Conservation (phyloP, 805 yeast species). For the Metschnikowia koreensis region DNA sequence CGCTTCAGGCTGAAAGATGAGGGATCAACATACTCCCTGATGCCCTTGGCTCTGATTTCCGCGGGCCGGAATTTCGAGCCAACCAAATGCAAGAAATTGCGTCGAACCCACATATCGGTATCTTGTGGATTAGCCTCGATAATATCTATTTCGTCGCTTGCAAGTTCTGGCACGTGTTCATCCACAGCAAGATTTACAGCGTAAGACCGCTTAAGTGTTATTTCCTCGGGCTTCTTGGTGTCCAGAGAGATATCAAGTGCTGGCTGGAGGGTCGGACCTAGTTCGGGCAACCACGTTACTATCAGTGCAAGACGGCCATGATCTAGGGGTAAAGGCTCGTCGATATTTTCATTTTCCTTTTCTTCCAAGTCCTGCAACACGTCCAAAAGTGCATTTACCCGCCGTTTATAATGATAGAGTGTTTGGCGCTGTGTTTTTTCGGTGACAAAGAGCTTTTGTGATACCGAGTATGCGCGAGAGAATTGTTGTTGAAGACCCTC, state of each 20-base stretch:
- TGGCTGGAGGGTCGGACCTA: constrained; percentile 19
- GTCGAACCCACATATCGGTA: constrained; percentile 37
- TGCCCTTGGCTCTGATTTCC: constrained; percentile 22
- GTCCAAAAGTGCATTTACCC: constrained; percentile 38
- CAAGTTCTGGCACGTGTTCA: constrained; percentile 38
- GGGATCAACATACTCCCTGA: constrained; percentile 18
- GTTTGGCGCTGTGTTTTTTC: constrained; percentile 38
- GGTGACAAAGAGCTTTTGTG: constrained; percentile 27
- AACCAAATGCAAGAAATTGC: constrained; percentile 35
- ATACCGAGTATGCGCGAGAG: constrained; percentile 21
- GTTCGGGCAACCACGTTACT: constrained; percentile 22
- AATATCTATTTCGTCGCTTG: constrained; percentile 34
- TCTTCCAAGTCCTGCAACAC: constrained; percentile 23
- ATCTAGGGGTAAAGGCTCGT: constrained; percentile 11
- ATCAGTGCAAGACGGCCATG: constrained; percentile 23
- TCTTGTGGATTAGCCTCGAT: constrained; percentile 42
- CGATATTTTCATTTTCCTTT: background rate
- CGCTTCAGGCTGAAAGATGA: constrained; percentile 2
- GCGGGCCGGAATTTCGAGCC: constrained; percentile 36
- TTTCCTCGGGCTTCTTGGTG: constrained; percentile 5
- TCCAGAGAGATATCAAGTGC: constrained; percentile 15
- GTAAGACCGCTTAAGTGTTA: constrained; percentile 19
- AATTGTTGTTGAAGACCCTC: constrained; percentile 29
- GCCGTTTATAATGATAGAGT: constrained; percentile 31
- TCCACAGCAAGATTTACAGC: constrained; percentile 28